Conservation (phyloP, 2,329 filamentous ascomycete species). For the Thielaviopsis musarum region DNA sequence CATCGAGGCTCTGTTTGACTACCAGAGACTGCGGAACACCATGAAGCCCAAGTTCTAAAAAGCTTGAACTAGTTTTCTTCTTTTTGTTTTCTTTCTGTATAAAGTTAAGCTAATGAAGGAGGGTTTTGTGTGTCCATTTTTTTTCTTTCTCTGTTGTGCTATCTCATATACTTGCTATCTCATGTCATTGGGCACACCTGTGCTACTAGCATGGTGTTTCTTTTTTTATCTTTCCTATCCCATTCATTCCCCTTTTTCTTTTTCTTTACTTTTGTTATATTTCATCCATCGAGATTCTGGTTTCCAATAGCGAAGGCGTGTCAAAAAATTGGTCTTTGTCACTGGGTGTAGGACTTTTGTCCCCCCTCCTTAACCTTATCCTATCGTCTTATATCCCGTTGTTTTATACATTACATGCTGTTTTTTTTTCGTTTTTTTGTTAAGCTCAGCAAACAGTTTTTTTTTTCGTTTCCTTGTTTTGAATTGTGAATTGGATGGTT, state of each 20-base stretch:
- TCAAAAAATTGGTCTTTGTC: constrained; percentile 9
- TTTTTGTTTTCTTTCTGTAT: constrained; percentile 2
- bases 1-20: constrained; percentile 75
- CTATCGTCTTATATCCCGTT: constrained; percentile 10
- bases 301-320: constrained; percentile 6
- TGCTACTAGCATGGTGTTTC: not conserved
- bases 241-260: constrained; percentile 2
- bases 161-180: constrained; percentile 9
- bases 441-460: not conserved
- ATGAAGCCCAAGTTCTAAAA: constrained; percentile 64
- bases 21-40: constrained; percentile 63
- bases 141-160: constrained; percentile 3
- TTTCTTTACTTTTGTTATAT: constrained; percentile 9
- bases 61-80: constrained; percentile 7
- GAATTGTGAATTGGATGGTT: not conserved
- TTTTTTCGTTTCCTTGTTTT: not conserved
- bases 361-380: not conserved
- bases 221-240: not conserved
- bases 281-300: constrained; percentile 3
- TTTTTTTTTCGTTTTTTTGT: constrained; percentile 4
- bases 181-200: constrained; percentile 3
- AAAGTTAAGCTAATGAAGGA: constrained; percentile 12
- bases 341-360: constrained; percentile 7
- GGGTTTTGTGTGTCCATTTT: constrained; percentile 7
- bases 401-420: constrained; percentile 8